Base-by-base conservation (phyloP, 2,329 filamentous ascomycete species). In the Aspergillus uvarum region DNA sequence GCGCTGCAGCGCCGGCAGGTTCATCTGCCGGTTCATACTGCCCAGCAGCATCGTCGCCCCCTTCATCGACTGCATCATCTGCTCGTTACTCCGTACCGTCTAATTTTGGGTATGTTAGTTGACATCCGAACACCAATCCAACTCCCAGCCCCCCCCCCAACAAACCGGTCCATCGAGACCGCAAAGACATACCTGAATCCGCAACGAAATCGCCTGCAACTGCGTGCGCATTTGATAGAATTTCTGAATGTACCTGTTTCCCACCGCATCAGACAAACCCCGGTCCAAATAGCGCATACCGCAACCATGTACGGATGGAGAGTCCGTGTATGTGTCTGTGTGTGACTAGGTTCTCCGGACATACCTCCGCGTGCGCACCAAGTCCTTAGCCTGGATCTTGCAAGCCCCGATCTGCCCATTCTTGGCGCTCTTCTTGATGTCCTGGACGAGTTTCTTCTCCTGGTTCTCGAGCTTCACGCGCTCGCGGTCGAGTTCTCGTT, bases 61-160 rank as follows among this genome's bases (percentile, higher is more conserved):
- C 78, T 97, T 99, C 95, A 99, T 98, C 8, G 93, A 95, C 77
- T 96, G 92, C 93, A 97, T 97, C 95, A 99, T 99, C 78, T 98
- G 94, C 77, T 99, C 95, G 77, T 99, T 99, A 67, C 93, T 97
- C 65, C 95, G 88, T 65, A 98, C 94, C 53, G 95, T 99, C 91
- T 96, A 4, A 1, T 5, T 16, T 6, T 16, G 11, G 32, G 32
- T 5, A 10, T 10, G 32, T 35, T 16, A 35, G 32, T 10, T 12
- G 14, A 35, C 12, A 16, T 5, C 32, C 32, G 5, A 70, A 19
- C 58, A 31, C 53, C 58, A 48, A 60, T 56, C 42, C 59, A 38
- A n/a, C n/a, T n/a, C n/a, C n/a, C n/a, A n/a, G n/a, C n/a, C 24
- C 55, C 63, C 44, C 59, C 61, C 58, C 26, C 24, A 48, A 12